These are phyloP conservation scores for Bocquillonia castaneifolia DNA, from an alignment of 441 rosid species.

Conservation along the genomic window DNA sequence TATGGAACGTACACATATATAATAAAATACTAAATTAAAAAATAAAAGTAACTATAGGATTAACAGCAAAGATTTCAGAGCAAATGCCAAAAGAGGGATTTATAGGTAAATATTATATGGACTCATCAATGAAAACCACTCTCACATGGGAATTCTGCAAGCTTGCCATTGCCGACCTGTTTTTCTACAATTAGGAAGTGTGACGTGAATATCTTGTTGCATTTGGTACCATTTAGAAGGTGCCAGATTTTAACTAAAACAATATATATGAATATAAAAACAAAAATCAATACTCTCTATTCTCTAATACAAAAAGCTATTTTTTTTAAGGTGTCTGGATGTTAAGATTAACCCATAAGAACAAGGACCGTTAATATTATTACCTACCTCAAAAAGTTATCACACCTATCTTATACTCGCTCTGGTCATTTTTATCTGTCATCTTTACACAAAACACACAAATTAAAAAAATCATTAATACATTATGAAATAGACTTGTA, in stretches of 20 bases:
- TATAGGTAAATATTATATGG: background rate
- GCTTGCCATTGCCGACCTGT: constrained; percentile 8
- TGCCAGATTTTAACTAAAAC: background rate
- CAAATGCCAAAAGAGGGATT: background rate
- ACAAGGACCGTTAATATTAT: no score
- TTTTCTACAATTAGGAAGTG: background rate
- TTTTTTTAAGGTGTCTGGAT: no score
- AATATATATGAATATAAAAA: no score
- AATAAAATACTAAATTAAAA: background rate
- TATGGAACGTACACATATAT: background rate
- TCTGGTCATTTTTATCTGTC: no score
- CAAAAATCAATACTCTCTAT: no score
- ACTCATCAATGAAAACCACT: background rate
- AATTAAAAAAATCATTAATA: no score
- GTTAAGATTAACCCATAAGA: no score
- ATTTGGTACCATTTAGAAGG: background rate
- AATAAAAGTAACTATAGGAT: background rate
- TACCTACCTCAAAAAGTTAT: no score
- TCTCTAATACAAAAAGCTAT: no score
- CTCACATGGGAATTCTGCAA: constrained; percentile 18
- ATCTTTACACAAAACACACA: no score
- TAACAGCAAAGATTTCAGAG: constrained; percentile 14
- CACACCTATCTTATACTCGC: no score
- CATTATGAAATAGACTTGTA: no score
- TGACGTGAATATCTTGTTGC: constrained; percentile 7